Percentiles rank a stretch among this genome's conserved stretches.
Conservation (phyloP, 2,329 filamentous ascomycete genomes). For the Colletotrichum paranaense region DNA sequence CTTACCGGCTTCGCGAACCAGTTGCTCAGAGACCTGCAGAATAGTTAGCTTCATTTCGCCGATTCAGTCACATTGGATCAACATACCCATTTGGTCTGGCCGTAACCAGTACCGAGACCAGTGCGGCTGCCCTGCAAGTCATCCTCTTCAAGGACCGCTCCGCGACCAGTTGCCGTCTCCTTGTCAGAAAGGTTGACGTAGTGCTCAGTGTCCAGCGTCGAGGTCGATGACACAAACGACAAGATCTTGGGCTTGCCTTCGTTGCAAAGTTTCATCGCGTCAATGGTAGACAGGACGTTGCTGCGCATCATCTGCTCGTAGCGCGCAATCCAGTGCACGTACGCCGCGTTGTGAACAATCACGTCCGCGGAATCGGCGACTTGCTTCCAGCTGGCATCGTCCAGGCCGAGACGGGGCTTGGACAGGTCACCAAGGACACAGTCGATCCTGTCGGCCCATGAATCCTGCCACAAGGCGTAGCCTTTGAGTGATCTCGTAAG, state of each 20-base stretch:
- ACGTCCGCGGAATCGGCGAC: conserved; percentile 76
- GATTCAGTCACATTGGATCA: neutral
- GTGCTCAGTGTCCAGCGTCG: conserved; percentile 83
- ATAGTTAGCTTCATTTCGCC: neutral
- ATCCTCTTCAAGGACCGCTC: conserved; percentile 78
- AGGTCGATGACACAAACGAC: conserved; percentile 85
- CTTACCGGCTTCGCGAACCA: conserved; percentile 81
- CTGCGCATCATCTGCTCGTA: conserved; percentile 78
- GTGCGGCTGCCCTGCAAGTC: conserved; percentile 80
- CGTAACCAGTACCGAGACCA: conserved; percentile 88
- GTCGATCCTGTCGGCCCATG: conserved; percentile 75
- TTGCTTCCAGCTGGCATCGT: conserved; percentile 71
- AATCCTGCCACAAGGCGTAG: conserved; percentile 82
- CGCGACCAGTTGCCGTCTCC: conserved; percentile 57
- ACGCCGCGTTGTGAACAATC: conserved; percentile 85
- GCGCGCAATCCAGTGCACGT: conserved; percentile 83
- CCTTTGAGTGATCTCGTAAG: conserved; percentile 72
- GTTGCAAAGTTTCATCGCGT: conserved; percentile 79
- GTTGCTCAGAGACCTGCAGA: conserved; percentile 59
- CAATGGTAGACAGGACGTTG: conserved; percentile 85
- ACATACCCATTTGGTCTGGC: conserved; percentile 83
- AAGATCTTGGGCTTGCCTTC: conserved; percentile 82
- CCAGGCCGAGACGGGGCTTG: conserved; percentile 78
- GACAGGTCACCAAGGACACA: conserved; percentile 80
- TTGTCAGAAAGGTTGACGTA: conserved; percentile 78